These are phyloP conservation scores for Colletotrichum brevisporum DNA, from an alignment of 2,329 filamentous ascomycete genomes.

Conservation along the genomic window DNA sequence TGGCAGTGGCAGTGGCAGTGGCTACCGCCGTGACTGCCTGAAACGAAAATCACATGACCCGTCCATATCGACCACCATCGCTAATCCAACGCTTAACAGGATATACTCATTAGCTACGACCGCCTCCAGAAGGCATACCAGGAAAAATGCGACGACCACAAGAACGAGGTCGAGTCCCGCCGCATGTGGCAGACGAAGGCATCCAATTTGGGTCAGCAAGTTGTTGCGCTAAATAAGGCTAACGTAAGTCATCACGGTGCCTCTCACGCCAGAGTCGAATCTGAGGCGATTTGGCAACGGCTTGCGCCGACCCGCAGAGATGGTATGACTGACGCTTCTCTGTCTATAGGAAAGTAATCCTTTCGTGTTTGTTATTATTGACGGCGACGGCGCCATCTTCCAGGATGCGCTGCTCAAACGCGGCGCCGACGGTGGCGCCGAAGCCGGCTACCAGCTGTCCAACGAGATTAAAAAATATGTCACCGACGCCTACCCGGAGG, in stretches of 20 bases:
- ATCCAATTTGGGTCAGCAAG: conserved; percentile 18
- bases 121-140: conserved; percentile 25
- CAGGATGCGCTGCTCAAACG: conserved; percentile 48
- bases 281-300: not conserved
- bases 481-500: conserved; percentile 44
- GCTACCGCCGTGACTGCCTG: not conserved
- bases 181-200: conserved; percentile 43
- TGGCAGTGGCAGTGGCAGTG: not conserved
- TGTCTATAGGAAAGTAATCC: conserved; percentile 48
- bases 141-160: conserved; percentile 42
- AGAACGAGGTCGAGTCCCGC: conserved; percentile 43
- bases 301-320: not conserved
- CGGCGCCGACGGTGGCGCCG: conserved; percentile 50
- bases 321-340: not conserved
- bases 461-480: conserved; percentile 45
- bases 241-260: conserved; percentile 27
- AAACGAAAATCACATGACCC: not conserved
- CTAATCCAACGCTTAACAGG: conserved; percentile 12
- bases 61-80: not conserved
- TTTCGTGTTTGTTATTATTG: conserved; percentile 52
- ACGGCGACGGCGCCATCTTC: conserved; percentile 54
- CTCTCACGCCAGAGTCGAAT: not conserved
- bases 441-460: conserved; percentile 49
- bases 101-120: conserved; percentile 23
- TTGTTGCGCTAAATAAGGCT: conserved; percentile 33